Percentiles rank a stretch among this genome's conserved stretches.
Conservation (phyloP, 352 stramenopile genomes). For the Pythium sp. region DNA sequence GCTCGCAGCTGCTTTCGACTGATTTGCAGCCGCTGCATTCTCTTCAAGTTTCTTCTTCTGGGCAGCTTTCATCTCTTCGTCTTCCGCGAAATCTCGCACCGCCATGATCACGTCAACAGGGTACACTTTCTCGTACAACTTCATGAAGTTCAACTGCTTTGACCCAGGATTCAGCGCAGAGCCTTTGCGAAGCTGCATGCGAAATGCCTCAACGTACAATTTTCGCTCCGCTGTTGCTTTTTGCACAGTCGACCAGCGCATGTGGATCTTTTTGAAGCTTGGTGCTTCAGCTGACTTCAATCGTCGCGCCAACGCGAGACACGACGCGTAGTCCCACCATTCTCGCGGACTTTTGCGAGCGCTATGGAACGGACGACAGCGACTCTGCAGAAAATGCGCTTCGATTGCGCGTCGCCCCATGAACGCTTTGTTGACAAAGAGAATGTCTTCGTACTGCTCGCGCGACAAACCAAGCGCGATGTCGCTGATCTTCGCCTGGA, state of each 20-base stretch:
- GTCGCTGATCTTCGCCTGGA: constrained; percentile 47
- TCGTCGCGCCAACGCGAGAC: constrained; percentile 40
- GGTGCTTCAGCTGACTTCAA: constrained; percentile 13
- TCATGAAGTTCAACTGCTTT: constrained; percentile 40
- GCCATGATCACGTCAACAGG: constrained; percentile 66
- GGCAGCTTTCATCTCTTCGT: constrained; percentile 33
- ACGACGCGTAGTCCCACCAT: constrained; percentile 78
- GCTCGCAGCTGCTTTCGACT: constrained; percentile 17
- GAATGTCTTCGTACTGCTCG: constrained; percentile 80
- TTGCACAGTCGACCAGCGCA: constrained; percentile 63
- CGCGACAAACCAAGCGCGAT: constrained; percentile 55
- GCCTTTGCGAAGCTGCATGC: constrained; percentile 42
- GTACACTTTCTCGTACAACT: constrained; percentile 59
- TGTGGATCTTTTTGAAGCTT: constrained; percentile 7
- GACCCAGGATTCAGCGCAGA: constrained; percentile 34
- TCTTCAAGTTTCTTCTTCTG: constrained; percentile 30
- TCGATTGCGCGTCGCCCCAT: constrained; percentile 56
- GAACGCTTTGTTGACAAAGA: constrained; percentile 74
- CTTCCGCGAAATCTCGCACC: constrained; percentile 58
- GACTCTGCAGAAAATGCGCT: constrained; percentile 56
- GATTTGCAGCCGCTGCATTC: constrained; percentile 24
- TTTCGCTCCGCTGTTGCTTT: constrained; percentile 50
- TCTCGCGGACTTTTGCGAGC: constrained; percentile 36
- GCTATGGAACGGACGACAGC: constrained; percentile 52
- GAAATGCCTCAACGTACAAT: constrained; percentile 59